Base-by-base conservation (phyloP, 768 basidiomycete species). In the Cyclocybe cylindracea region DNA sequence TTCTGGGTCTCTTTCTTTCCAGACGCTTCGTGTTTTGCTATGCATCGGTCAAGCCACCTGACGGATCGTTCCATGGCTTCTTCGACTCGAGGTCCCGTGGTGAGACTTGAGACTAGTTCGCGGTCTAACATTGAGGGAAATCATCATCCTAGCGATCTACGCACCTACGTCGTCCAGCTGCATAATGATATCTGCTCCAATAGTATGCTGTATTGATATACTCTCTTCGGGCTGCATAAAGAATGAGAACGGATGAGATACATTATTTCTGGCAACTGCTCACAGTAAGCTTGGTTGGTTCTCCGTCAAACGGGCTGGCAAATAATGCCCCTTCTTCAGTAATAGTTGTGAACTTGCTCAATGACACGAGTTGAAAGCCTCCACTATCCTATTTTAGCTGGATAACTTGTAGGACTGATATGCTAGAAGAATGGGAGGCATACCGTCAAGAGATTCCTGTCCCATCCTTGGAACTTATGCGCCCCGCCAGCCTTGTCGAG, bases 161-260 rank as follows among this genome's bases (percentile, higher is more conserved):
- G 66, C 60, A 87, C 91, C 91, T 45, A 94, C 92, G 68, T 94
- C 92, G 66, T 94, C 92, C 13, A 94, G 78, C 65, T 92, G 93
- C 94, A 96, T 95, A 54, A 96, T 92, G 53, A 96, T 96, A 65
- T 96, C 93, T 24, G 87, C 90, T 5, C 93, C 92, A 39, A 96
- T 94, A 7, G 87, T 78, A 63, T 96, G 94, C 64, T 96, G 92
- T 61, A 93, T 89, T 11, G 85, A 83, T 38, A 95, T 94, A 60
- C 89, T 91, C 74, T 94, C 89, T 70, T 96, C 93, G 33, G 94
- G 93, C 88, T 93, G 43, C 10, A 35, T n/a, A 50, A 24, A 32
- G 39, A 43, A 56, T 29, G 58, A 48, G 29, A 32, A 47, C 24
- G 31, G 11, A 32, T 40, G n/a, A 32, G 19, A 31, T 46, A 39